Base-by-base conservation (phyloP, 306 rosid species). In the Castanea sativa region DNA sequence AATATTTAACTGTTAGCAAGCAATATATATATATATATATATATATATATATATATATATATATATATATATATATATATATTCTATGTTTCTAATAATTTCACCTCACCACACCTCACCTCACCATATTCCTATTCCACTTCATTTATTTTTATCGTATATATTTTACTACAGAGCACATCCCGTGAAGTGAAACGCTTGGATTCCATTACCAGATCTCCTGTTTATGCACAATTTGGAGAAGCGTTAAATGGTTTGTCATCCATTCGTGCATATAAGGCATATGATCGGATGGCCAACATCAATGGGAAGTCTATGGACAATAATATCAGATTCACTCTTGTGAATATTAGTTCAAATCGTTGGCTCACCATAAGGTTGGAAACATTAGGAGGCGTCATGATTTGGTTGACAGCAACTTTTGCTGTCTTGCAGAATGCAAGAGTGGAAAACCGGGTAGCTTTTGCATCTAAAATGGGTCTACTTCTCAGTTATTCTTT, bases 211-310 rank as follows among this genome's bases (percentile, higher is more conserved):
- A 88, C 91, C 58, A 89, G 97, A 79, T 94, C 98, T 67, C 98
- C 98, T 35, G 85, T 92, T 82, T 94, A 94, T 76, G 97, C 97
- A 30, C 98, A 92, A 60, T 94, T 94, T 78, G 98, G 97, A 56
- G 98, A 94, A 91, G 84, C 96, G 38, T 64, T 94, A 87, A 92
- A 92, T 78, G 98, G 98, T 71, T 85, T 92, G 73, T 82, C 94
- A 35, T 84, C 88, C 76, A 91, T 94, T 69, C 91, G 98, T 0
- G 96, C 94, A 25, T 94, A 92, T 80, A 88, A 92, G 81, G 94
- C 94, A 3, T 91, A 89, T 84, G 93, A 87, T 75, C 89, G 92
- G 89, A 91, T 94, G 89, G 91, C 93, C 30, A 74, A 57, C 49
- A 88, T 89, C 4, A 94, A 77, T 78, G 98, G 97, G 74, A 89